A percentile compares a stretch with the other conserved stretches of the same genome.
phyloP scores from a whole-genome alignment of 2,329 filamentous ascomycete species.

The Hirsutella thompsonii region DNA sequence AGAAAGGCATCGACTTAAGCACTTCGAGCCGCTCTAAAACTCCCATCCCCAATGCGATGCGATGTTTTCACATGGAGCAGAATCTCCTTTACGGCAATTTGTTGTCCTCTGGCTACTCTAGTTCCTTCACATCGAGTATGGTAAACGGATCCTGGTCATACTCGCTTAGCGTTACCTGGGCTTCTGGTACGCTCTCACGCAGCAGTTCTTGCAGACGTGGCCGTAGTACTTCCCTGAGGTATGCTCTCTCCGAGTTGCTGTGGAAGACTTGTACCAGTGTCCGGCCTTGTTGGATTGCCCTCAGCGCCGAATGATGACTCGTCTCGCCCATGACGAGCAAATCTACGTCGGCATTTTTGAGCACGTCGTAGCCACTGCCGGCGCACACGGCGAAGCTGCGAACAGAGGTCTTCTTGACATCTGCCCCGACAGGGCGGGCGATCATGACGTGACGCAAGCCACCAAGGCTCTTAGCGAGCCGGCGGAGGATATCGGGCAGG shows the following conservation, averaged over 20 bases:
- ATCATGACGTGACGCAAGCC: constrained; percentile 43
- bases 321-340: constrained; percentile 86
- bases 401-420: constrained; percentile 31
- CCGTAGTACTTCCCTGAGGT: constrained; percentile 59
- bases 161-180: constrained; percentile 62
- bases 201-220: constrained; percentile 50
- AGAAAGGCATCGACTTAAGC: too few species aligned
- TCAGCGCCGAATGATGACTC: constrained; percentile 82
- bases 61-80: neutral
- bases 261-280: constrained; percentile 81
- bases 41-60: too few species aligned
- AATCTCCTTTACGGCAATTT: neutral
- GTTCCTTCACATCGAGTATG: constrained; percentile 43
- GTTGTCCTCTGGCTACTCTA: constrained; percentile 9
- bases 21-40: too few species aligned
- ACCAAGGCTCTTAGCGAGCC: constrained; percentile 54
- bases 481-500: constrained; percentile 30
- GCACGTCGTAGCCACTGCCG: constrained; percentile 69
- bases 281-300: constrained; percentile 71
- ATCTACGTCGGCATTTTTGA: constrained; percentile 60
- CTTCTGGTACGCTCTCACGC: constrained; percentile 30
- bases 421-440: constrained; percentile 35
- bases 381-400: constrained; percentile 74
- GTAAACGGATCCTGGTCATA: constrained; percentile 80
- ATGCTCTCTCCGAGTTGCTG: constrained; percentile 83